Evolutionary conservation across 2,329 filamentous ascomycete species (phyloP), one percentile per base, ranked within the genome.

Genomic region (Aurifilum marmelostoma): DNA sequence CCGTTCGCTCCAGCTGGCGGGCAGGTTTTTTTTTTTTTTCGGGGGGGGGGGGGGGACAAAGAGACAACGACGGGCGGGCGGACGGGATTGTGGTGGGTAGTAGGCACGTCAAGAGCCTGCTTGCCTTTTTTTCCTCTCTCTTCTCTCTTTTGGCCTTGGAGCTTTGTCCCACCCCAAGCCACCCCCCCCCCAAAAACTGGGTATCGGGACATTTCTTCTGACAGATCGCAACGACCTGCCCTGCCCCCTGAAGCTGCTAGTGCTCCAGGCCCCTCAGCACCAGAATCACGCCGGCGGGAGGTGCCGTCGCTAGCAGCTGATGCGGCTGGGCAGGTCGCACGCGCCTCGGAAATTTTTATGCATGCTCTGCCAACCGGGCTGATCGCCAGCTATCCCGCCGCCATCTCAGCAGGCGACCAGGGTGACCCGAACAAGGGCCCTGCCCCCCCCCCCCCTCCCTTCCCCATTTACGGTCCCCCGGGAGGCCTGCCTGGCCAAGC

Each of bases 301-400:
- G 8, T 37, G 18, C 63, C 50, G 63, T n/a, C 21, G 14, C 47
- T 63, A 63, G 34, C 50, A 67, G 68, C 56, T 65, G 54, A 61
- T 61, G 66, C 66, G 62, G 66, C 43, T 63, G 62, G 58, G 14
- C 34, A 59, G 43, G 68, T 34, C 58, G 56, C 63, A 43, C 63
- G 24, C 63, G 63, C 61, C 63, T 70, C 66, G 69, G 69, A 65
- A 60, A 70, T 66, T 68, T 70, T 66, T 50, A 68, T 70, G 69
- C 69, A 68, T 68, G 67, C 69, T 41, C 29, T 60, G 52, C 59
- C 62, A 67, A 37, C 61, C 64, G 69, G 56, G 68, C 69, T 56
- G 50, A 68, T 68, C 68, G 61, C 50, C 66, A 70, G 66, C 61
- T 65, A 62, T 65, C 63, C 52, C 63, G 63, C 63, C 47, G 63